A percentile compares a stretch with the other conserved stretches of the same genome.
Conservation (phyloP, 108 stramenopile species). For the Conticribra guillardii region DNA sequence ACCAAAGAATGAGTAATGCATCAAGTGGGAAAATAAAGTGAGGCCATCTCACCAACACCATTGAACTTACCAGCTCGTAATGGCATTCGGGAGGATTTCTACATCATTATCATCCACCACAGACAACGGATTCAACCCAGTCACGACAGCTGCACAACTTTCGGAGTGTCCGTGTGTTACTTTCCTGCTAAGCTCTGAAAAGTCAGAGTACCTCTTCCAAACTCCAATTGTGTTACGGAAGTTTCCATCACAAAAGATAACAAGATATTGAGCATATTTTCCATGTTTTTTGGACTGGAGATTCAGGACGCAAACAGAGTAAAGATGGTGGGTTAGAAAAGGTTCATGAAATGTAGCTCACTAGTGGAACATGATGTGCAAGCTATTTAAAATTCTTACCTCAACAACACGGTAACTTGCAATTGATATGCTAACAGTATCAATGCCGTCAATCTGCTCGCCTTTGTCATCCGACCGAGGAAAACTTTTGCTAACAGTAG, state of each 20-base stretch:
- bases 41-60: neutral
- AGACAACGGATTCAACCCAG: slow-evolving; percentile 76
- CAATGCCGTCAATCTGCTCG: slow-evolving; percentile 57
- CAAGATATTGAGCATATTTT: slow-evolving; percentile 87
- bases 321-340: neutral
- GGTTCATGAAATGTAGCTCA: neutral
- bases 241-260: slow-evolving; percentile 83
- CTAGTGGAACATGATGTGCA: neutral
- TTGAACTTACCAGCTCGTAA: slow-evolving; percentile 67
- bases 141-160: slow-evolving; percentile 77
- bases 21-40: neutral
- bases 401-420: slow-evolving; percentile 90
- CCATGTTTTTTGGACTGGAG: slow-evolving; percentile 75
- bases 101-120: slow-evolving; percentile 80
- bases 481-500: slow-evolving; percentile 90
- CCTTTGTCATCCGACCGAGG: slow-evolving; percentile 58
- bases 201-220: slow-evolving; percentile 91
- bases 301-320: too few species aligned
- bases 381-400: slow-evolving; percentile 33
- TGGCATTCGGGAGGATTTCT: slow-evolving; percentile 78
- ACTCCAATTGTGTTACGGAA: slow-evolving; percentile 88
- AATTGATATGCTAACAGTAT: slow-evolving; percentile 85
- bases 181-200: slow-evolving; percentile 72
- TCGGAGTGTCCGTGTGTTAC: slow-evolving; percentile 73
- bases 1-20: neutral